These are phyloP conservation scores for Ustilago curta DNA, from an alignment of 1,284 basidiomycete species.

Conservation along the genomic window DNA sequence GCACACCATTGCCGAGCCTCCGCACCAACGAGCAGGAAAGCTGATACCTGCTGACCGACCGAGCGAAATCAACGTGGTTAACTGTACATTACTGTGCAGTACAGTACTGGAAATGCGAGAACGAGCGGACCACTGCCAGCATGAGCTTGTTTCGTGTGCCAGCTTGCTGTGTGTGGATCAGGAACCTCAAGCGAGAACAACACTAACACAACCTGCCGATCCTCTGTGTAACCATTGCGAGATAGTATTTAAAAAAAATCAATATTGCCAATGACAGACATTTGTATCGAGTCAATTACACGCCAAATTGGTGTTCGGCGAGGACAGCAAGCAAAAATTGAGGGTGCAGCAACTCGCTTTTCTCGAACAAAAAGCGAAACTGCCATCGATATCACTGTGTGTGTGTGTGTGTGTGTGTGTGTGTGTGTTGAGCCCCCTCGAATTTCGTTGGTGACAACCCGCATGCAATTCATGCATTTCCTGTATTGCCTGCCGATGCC, in stretches of 20 bases:
- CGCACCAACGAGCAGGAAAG: no score
- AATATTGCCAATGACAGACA: background rate
- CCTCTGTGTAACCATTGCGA: background rate
- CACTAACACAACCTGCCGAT: slow-evolving; percentile 26
- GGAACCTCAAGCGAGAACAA: slow-evolving; percentile 28
- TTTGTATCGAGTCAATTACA: background rate
- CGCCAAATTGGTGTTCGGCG: slow-evolving; percentile 1
- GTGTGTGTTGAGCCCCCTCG: no score
- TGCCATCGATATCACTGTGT: no score
- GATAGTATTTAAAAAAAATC: background rate
- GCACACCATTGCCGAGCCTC: background rate
- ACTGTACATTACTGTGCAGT: no score
- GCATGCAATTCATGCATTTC: no score
- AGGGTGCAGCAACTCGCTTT: background rate
- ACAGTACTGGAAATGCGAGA: no score
- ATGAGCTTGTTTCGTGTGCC: background rate
- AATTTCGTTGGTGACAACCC: no score
- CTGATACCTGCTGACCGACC: no score
- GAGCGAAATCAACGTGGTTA: no score
- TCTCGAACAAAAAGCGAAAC: background rate
- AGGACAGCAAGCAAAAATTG: background rate
- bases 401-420: no score
- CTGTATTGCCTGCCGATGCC: background rate
- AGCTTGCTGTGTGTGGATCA: slow-evolving; percentile 4
- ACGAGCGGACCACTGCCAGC: no score